Percentiles rank a stretch among this genome's conserved stretches.
Evolutionary conservation across 768 basidiomycete genomes (phyloP).

Genomic region (Tulasnella sp.): DNA sequence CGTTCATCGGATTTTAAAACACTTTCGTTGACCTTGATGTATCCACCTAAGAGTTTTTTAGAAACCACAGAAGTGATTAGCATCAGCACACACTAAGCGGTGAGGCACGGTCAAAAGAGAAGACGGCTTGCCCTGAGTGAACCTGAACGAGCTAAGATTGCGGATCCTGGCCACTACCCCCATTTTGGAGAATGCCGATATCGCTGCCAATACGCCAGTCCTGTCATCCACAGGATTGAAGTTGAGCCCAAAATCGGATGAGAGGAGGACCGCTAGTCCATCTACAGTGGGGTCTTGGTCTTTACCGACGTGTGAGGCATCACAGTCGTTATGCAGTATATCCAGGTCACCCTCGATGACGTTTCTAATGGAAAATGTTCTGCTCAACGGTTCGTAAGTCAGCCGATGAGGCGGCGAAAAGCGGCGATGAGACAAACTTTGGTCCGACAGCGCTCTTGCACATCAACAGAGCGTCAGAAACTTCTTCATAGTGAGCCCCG

Average conservation of each 20-base stretch:
- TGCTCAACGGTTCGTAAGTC: no score
- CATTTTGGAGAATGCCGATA: neutral
- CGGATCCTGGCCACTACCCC: conserved; percentile 5
- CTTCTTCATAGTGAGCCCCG: no score
- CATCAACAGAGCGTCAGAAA: no score
- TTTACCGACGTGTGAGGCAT: conserved; percentile 4
- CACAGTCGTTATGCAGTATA: neutral
- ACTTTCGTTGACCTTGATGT: conserved; percentile 43
- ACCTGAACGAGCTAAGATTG: conserved; percentile 1
- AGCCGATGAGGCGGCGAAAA: no score
- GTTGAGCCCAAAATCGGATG: neutral
- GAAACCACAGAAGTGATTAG: no score
- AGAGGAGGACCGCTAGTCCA: conserved; percentile 1
- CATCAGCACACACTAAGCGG: no score
- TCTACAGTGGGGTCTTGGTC: conserved; percentile 5
- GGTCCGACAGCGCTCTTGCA: no score
- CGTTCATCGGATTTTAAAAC: conserved; percentile 36
- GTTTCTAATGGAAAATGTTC: neutral
- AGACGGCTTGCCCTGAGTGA: no score
- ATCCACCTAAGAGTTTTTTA: conserved; percentile 26
- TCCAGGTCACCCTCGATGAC: neutral
- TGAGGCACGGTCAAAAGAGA: neutral
- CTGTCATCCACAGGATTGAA: neutral
- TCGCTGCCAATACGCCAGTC: neutral
- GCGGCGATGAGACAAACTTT: no score